Conservation (phyloP, 192 early-diverging fungal genomes). For the Geranomyces michiganensis region DNA sequence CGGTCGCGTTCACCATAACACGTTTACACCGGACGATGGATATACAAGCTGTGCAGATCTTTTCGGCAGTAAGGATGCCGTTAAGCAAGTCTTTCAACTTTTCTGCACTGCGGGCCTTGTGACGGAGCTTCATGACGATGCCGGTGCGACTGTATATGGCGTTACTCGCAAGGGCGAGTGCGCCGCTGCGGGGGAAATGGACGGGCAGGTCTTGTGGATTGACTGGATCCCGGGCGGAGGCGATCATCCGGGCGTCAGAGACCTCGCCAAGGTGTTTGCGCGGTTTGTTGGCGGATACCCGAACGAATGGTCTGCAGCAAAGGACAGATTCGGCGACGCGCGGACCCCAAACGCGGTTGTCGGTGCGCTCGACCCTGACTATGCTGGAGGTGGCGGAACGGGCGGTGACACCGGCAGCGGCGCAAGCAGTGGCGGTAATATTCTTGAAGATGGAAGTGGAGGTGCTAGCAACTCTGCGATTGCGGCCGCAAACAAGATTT, state of each 20-base stretch:
- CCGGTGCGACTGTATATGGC: background rate
- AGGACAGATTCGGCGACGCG: background rate
- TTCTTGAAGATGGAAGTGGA: background rate
- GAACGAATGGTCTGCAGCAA: slow-evolving; percentile 12
- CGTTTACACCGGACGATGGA: background rate
- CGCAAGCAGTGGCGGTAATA: background rate
- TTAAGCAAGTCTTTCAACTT: background rate
- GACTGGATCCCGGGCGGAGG: background rate
- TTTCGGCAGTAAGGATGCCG: background rate
- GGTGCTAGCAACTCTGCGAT: background rate
- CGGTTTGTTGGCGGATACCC: slow-evolving; percentile 20
- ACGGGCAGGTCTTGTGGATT: slow-evolving; percentile 13
- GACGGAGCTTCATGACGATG: background rate
- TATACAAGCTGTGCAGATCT: background rate
- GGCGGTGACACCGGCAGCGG: background rate
- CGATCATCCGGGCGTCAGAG: background rate
- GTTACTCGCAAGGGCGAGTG: slow-evolving; percentile 5
- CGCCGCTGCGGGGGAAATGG: slow-evolving; percentile 5
- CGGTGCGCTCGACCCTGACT: background rate
- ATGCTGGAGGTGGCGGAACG: background rate
- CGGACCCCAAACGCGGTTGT: background rate
- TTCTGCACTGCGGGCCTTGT: background rate
- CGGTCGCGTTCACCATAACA: background rate
- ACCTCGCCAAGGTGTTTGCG: background rate
- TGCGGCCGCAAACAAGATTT: background rate